Evolutionary conservation across 495 filamentous ascomycete species (phyloP).

Genomic region (Sabuloglossum arenarium): DNA sequence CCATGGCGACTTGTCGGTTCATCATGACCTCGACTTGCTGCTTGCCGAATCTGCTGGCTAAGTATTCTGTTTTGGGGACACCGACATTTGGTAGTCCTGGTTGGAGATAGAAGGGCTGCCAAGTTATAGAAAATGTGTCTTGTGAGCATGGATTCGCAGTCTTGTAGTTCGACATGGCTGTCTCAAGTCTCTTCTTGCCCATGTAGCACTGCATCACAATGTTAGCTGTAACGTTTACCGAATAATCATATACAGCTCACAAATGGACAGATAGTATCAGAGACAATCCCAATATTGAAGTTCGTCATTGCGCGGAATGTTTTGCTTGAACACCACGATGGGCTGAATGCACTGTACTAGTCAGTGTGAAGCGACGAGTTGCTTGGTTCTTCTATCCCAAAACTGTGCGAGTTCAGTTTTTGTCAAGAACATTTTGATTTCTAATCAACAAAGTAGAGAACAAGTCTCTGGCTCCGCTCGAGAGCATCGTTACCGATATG

Average conservation of each 20-base stretch:
- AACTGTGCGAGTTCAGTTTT: no score
- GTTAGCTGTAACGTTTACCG: neutral
- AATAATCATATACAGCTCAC: constrained; percentile 17
- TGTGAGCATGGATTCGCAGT: constrained; percentile 29
- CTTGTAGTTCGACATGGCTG: constrained; percentile 46
- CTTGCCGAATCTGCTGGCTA: constrained; percentile 34
- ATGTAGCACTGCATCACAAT: constrained; percentile 44
- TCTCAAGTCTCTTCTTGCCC: constrained; percentile 52
- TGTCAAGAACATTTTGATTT: no score
- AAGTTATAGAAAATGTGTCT: constrained; percentile 51
- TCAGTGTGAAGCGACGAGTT: no score
- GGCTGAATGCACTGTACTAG: no score
- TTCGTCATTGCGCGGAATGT: constrained; percentile 40
- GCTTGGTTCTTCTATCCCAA: no score
- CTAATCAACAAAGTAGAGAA: no score
- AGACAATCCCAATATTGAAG: constrained; percentile 57
- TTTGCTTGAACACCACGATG: no score
- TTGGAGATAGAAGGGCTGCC: constrained; percentile 67
- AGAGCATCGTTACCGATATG: no score
- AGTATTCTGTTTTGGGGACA: constrained; percentile 34
- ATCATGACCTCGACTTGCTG: constrained; percentile 34
- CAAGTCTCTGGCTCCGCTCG: no score
- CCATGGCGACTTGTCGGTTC: constrained; percentile 32
- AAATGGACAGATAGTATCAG: constrained; percentile 60
- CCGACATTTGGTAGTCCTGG: constrained; percentile 34